These are phyloP conservation scores for Fraxinus angustifolia DNA, from an alignment of 305 asterid species.

Conservation along the genomic window DNA sequence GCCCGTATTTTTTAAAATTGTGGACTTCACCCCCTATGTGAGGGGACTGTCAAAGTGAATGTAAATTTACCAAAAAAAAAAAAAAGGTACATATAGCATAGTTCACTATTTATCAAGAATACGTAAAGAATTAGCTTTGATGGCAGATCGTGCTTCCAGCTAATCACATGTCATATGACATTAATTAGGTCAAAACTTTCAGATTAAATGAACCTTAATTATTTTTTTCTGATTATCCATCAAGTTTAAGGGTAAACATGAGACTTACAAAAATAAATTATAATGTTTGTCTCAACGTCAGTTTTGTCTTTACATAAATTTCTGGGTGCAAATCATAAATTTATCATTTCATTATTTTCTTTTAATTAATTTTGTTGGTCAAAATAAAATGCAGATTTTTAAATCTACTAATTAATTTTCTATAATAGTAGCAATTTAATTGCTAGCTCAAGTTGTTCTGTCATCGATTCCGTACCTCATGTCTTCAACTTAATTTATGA, in stretches of 20 bases:
- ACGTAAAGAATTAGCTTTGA: not conserved
- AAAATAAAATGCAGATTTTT: not conserved
- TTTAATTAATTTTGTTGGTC: not conserved
- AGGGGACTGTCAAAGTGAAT: too few species aligned
- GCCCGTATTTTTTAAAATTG: too few species aligned
- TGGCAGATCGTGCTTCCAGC: not conserved
- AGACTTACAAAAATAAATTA: not conserved
- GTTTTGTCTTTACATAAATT: not conserved
- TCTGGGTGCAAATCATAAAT: not conserved
- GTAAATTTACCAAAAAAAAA: too few species aligned
- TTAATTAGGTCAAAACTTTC: conserved; percentile 4
- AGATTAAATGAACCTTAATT: conserved; percentile 22
- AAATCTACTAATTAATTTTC: not conserved
- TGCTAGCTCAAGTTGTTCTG: not conserved
- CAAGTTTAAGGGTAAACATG: not conserved
- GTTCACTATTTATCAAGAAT: not conserved
- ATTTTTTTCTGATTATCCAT: conserved; percentile 13
- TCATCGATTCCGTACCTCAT: not conserved
- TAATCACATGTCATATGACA: not conserved
- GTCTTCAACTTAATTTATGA: not conserved
- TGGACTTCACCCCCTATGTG: too few species aligned
- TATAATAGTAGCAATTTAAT: not conserved
- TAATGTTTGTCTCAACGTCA: not conserved
- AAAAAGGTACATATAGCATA: too few species aligned
- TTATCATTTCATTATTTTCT: not conserved